Percentiles rank a stretch among this genome's conserved stretches.
Evolutionary conservation across 108 stramenopile species (phyloP).

Genomic region (Cylindrotheca closterium): DNA sequence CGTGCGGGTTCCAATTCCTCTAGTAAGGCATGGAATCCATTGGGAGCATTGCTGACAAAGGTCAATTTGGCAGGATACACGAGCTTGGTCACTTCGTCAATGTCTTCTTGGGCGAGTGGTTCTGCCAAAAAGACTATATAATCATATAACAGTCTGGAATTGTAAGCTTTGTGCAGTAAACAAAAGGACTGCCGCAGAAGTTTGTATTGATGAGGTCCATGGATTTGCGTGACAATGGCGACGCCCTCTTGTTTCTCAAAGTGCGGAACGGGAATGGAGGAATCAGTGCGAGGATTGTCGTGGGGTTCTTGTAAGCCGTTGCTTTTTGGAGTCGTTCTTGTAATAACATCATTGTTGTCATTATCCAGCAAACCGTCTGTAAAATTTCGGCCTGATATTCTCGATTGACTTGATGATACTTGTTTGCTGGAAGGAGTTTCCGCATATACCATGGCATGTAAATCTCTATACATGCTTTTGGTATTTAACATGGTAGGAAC

Average conservation of each 20-base stretch:
- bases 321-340: too few species aligned
- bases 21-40: constrained; percentile 22
- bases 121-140: constrained; percentile 40
- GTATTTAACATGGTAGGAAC: too few species aligned
- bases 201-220: constrained; percentile 23
- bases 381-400: too few species aligned
- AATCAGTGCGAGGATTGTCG: too few species aligned
- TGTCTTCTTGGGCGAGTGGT: constrained; percentile 15
- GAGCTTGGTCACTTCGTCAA: constrained; percentile 10
- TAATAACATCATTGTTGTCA: too few species aligned
- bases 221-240: constrained; percentile 52
- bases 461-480: too few species aligned
- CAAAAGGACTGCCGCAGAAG: constrained; percentile 33
- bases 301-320: too few species aligned
- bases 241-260: constrained; percentile 28
- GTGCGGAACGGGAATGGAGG: too few species aligned
- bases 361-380: too few species aligned
- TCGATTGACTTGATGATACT: too few species aligned
- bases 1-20: constrained; percentile 18
- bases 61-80: constrained; percentile 34
- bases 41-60: constrained; percentile 36
- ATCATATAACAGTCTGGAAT: constrained; percentile 28
- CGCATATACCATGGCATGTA: too few species aligned
- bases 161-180: constrained; percentile 42
- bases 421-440: too few species aligned